Evolutionary conservation across 2,329 filamentous ascomycete species (phyloP).

Genomic region (Hypoxylon sp.): DNA sequence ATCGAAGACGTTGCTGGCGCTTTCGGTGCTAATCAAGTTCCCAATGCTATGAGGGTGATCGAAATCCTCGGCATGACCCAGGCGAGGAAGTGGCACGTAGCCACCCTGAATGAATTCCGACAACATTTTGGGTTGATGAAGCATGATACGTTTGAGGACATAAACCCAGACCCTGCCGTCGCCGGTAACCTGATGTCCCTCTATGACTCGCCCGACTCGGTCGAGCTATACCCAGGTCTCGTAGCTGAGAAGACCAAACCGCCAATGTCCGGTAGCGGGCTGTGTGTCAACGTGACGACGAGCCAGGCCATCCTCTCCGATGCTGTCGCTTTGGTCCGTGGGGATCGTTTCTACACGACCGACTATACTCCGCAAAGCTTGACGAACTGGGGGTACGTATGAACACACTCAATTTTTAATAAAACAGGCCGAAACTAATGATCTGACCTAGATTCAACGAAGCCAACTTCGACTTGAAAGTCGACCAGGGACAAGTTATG

Average conservation of each 20-base stretch:
- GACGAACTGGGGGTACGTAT: conserved; percentile 67
- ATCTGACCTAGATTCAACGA: conserved; percentile 48
- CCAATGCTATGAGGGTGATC: conserved; percentile 54
- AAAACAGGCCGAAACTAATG: not conserved
- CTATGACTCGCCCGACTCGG: conserved; percentile 59
- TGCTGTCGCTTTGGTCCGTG: conserved; percentile 67
- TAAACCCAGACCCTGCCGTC: conserved; percentile 59
- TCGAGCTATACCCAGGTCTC: conserved; percentile 66
- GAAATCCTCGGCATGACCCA: conserved; percentile 58
- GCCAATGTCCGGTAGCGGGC: conserved; percentile 56
- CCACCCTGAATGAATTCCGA: conserved; percentile 61
- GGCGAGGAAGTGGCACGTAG: conserved; percentile 58
- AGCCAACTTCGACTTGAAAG: conserved; percentile 61
- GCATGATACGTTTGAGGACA: conserved; percentile 59
- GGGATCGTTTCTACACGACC: conserved; percentile 69
- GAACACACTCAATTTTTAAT: conserved; percentile 42
- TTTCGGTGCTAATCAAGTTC: conserved; percentile 59
- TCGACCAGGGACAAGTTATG: conserved; percentile 71
- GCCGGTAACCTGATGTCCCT: conserved; percentile 53
- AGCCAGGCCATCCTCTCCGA: conserved; percentile 67
- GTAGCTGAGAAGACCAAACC: conserved; percentile 64
- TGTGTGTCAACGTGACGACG: conserved; percentile 56
- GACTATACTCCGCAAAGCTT: conserved; percentile 68
- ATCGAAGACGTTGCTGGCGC: conserved; percentile 58
- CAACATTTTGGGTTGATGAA: conserved; percentile 59